Base-by-base conservation (phyloP, 768 basidiomycete genomes). In the Gelatoporia subvermispora region DNA sequence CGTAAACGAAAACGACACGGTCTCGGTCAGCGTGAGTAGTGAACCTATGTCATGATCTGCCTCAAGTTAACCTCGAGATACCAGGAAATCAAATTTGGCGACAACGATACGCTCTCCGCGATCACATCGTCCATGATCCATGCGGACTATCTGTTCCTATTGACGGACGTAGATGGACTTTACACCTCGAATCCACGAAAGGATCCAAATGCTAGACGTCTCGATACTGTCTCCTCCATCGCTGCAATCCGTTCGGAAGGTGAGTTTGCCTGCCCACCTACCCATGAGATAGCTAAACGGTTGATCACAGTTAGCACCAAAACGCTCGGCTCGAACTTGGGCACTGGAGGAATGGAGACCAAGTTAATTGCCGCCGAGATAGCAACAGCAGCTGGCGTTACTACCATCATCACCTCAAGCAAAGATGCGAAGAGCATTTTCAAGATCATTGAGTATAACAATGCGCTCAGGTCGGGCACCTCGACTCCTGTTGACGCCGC, bases 21-120 rank as follows among this genome's bases (percentile, higher is more conserved):
- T 99, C 31, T 95, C 94, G 20, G 96, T 99, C 50, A 93, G 92
- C 70, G 93, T 95, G 63, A 65, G 89, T 80, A 7, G 17, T 2
- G 17, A 18, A 4, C 22, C 28, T 1, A 5, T 39, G 7, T 11
- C 16, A 22, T 4, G 34, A 34, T 45, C 31, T 48, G 22, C 39
- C 4, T 21, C 7, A 8, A 7, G 41, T 42, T 15, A 22, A 17
- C 16, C 21, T 41, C 13, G 10, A 31, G 2, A 18, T 35, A 8
- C 8, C 60, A 94, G 92, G 96, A 99, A 85, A 98, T 99, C 53
- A 95, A 93, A 88, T 99, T 99, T 57, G 96, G 96, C 41, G 96
- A 98, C 70, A 98, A 98, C 65, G 96, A 99, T 65, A 97, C 95
- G 0, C 73, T 99, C 16, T 97, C 95, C 35, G 96, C 96, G 17